These are phyloP conservation scores for Diaporthe aspalathi DNA, from an alignment of 2,329 filamentous ascomycete species.

Conservation along the genomic window DNA sequence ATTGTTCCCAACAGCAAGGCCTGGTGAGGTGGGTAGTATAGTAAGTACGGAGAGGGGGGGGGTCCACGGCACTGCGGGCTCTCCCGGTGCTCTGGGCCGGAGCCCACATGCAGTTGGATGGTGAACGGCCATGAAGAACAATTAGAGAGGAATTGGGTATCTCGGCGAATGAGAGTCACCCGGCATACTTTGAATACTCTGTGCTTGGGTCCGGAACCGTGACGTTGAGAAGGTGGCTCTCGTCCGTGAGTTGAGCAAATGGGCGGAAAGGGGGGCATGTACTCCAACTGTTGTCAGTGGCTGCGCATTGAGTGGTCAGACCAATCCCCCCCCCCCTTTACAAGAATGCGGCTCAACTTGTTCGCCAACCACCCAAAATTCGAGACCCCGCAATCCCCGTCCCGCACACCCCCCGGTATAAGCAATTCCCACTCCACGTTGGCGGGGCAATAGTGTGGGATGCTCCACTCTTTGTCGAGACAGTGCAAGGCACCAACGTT, in stretches of 20 bases:
- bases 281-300: neutral
- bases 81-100: conserved; percentile 1
- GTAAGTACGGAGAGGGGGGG: conserved; percentile 15
- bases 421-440: neutral
- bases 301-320: neutral
- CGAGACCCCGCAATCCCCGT: no score
- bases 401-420: no score
- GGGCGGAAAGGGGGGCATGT: neutral
- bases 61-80: neutral
- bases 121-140: neutral
- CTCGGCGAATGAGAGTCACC: neutral
- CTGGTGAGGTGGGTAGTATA: conserved; percentile 5
- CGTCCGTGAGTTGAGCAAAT: neutral
- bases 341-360: conserved; percentile 21
- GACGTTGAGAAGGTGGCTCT: conserved; percentile 3
- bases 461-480: neutral
- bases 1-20: neutral
- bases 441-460: conserved; percentile 7
- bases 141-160: neutral
- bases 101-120: conserved; percentile 7
- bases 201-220: neutral
- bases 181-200: neutral
- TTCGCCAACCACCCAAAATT: neutral
- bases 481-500: conserved; percentile 19
- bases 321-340: neutral